These are phyloP conservation scores for Cucurbita maxima DNA, from an alignment of 306 rosid genomes.

Conservation along the genomic window DNA sequence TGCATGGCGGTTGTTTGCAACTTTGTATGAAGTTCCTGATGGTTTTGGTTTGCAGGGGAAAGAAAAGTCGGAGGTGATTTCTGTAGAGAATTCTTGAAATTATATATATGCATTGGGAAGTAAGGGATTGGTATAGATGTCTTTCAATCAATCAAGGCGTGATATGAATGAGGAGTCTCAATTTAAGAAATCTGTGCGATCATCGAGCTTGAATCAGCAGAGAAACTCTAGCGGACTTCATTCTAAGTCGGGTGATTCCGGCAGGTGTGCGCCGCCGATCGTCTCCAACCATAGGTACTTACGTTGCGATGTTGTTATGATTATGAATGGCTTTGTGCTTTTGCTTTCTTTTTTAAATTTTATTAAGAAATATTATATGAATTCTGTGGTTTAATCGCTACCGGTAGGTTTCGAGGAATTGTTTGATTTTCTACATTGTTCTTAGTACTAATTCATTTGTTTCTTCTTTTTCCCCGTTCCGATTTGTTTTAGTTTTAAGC, in stretches of 20 bases:
- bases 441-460: not conserved
- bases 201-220: conserved; percentile 63
- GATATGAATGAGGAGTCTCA: conserved; percentile 18
- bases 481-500: conserved; percentile 34
- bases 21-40: not conserved
- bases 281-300: conserved; percentile 37
- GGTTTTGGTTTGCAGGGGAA: not conserved
- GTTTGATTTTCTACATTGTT: not conserved
- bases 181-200: conserved; percentile 51
- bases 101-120: conserved; percentile 12
- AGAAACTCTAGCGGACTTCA: conserved; percentile 28
- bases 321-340: not conserved
- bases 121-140: conserved; percentile 64
- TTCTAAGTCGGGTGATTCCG: conserved; percentile 55
- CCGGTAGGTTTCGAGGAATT: not conserved
- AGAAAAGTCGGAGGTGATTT: not conserved
- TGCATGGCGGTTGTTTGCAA: not conserved
- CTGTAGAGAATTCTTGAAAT: not conserved
- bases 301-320: not conserved
- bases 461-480: not conserved
- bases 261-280: conserved; percentile 37
- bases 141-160: conserved; percentile 82
- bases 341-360: not conserved
- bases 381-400: not conserved
- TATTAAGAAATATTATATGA: not conserved